Base-by-base conservation (phyloP, 257 asterid genomes). In the Ophiorrhiza pumila region DNA sequence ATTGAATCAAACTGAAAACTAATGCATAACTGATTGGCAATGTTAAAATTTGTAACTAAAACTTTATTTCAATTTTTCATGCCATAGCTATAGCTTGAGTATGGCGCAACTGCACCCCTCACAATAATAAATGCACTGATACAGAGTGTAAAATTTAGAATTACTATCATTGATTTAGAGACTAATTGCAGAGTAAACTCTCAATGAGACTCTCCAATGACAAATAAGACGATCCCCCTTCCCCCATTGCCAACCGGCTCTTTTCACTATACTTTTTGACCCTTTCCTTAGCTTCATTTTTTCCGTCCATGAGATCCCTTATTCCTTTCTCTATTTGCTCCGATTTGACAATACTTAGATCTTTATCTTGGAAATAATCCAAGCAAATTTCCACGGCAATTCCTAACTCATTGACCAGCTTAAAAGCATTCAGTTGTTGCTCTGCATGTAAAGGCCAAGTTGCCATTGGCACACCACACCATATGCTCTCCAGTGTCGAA, bases 401-500 rank as follows among this genome's bases (percentile, higher is more conserved):
- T 31, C 65, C 68, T 14, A 73, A 49, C 31, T 78, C 82, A 41
- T 60, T 68, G 29, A 78, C 78, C 25, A 73, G 13, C 64, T 71
- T 50, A 39, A 78, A 78, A 0, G 78, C 78, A 62, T 73, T 78
- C n/a, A 58, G 46, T 22, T 73, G 71, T 14, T 78, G 82, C 74
- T 78, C 82, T 2, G 72, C 74, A 7, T 47, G 58, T 25, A 68
- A 5, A 7, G 82, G 82, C 71, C 75, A 78, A 2, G 82, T 50
- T 3, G 72, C 78, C 17, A 73, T 68, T 0, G 72, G 82, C 37
- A 68, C 82, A 8, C 76, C 75, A 18, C 62, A 78, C 75, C 75
- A 73, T 22, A 78, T 15, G 42, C 81, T 73, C 57, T 78, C 78
- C 65, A 78, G 1, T 0, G 29, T 50, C 11, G 77, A 77, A 45